phyloP scores from a whole-genome alignment of 208 protist species.

The Leishmania braziliensis region DNA sequence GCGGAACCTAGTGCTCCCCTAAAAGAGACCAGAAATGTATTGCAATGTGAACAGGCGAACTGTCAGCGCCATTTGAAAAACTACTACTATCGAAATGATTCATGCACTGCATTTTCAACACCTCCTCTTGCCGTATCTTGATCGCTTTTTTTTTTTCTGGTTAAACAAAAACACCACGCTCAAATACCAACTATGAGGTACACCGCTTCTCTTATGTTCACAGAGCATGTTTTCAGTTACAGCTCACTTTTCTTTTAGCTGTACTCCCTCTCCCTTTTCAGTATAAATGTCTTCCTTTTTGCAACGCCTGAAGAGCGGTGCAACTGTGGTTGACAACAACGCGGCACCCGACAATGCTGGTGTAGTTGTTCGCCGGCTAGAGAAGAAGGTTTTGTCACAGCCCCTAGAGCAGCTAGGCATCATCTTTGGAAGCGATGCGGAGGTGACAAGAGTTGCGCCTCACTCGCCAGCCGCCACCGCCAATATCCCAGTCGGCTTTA shows the following conservation, averaged over 20 bases:
- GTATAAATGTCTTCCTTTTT: constrained; percentile 62
- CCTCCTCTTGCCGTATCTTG: not conserved
- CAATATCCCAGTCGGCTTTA: constrained; percentile 65
- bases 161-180: not conserved
- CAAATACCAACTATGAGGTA: not conserved
- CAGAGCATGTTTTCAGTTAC: not conserved
- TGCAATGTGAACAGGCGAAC: not conserved
- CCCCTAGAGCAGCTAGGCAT: constrained; percentile 64
- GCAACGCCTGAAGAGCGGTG: constrained; percentile 63
- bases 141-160: not conserved
- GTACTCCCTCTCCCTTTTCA: not conserved
- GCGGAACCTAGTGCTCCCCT: not conserved
- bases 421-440: constrained; percentile 67
- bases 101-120: not conserved
- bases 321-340: constrained; percentile 58
- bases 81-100: not conserved
- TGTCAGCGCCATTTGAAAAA: not conserved
- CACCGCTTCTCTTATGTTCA: not conserved
- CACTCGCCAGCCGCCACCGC: constrained; percentile 53
- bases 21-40: too few species aligned
- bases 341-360: constrained; percentile 59
- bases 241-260: not conserved
- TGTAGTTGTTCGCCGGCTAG: constrained; percentile 50
- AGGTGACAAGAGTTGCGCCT: constrained; percentile 48
- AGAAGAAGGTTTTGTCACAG: constrained; percentile 60